Conservation (phyloP, 1,284 basidiomycete genomes). For the Xanthoconium separans region DNA sequence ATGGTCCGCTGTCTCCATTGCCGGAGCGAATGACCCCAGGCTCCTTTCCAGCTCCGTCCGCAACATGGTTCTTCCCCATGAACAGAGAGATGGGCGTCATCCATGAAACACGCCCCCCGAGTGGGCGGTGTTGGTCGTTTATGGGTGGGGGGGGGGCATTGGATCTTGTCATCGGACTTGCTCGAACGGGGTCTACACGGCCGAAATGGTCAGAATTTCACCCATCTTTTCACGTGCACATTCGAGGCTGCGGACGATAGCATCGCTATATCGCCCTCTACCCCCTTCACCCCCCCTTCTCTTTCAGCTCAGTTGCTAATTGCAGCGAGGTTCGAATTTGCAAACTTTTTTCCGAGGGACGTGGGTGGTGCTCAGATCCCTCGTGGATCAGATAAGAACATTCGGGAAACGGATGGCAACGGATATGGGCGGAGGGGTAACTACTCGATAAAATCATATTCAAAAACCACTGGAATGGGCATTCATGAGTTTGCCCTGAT, state of each 20-base stretch:
- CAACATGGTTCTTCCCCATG: constrained; percentile 38
- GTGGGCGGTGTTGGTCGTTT: constrained; percentile 7
- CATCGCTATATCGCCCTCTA: constrained; percentile 12
- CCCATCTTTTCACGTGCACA: constrained; percentile 4
- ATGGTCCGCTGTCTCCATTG: constrained; percentile 20
- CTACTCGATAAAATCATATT: background rate
- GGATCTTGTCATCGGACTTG: constrained; percentile 6
- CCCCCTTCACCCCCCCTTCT: background rate
- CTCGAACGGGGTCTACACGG: constrained; percentile 24
- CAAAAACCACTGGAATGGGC: background rate
- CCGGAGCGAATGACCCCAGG: constrained; percentile 9
- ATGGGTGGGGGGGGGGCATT: background rate
- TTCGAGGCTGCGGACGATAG: constrained; percentile 16
- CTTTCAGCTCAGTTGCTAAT: constrained; percentile 10
- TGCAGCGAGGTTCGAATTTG: constrained; percentile 27
- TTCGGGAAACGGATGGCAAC: constrained; percentile 17
- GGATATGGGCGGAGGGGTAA: constrained; percentile 27
- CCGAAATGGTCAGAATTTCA: constrained; percentile 5
- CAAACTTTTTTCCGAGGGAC: constrained; percentile 22
- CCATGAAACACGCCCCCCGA: constrained; percentile 3
- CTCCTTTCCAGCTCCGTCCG: constrained; percentile 22
- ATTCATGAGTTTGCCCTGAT: constrained; percentile 18
- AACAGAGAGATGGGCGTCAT: constrained; percentile 29
- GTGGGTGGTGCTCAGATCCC: constrained; percentile 20
- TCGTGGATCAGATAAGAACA: constrained; percentile 33